Evolutionary conservation across 257 asterid genomes (phyloP), one percentile per base, ranked within the genome.

Genomic region (Solanum chiquidenum): DNA sequence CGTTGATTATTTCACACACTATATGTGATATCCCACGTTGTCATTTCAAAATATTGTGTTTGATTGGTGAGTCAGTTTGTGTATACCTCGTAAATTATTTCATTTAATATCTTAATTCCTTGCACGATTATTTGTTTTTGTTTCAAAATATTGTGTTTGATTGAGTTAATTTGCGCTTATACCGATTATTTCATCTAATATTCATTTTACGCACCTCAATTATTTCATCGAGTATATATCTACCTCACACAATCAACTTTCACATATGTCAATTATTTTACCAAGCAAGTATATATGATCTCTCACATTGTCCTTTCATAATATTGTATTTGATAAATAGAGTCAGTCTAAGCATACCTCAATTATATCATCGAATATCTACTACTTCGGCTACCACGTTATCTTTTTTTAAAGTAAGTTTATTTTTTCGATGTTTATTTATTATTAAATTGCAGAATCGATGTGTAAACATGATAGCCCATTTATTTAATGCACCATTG

Each of bases 381-480:
- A 16, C 74, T 12, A 69, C 23, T 16, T 69, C 0, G 4, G 0
- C 34, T 11, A 9, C 23, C 21, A 69, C 20, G 0, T 13, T 29
- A 13, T 29, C 34, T 25, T 66, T 66, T 25, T 11, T 64, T 9
- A 60, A 60, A 60, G 69, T 25, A 64, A 66, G 12, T 25, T 66
- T 2, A 6, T 55, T 55, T 64, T 64, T 62, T 62, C 0, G 2
- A 10, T 25, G 0, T 14, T 13, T 29, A 29, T 29, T 31, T 8
- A 37, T 55, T 55, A 55, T 55, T 18, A 55, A 18, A 55, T 12
- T n/a, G 37, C 86, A 86, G 90, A 86, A 88, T 66, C 89, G 88
- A 71, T 88, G 90, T 21, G 90, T 86, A 16, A 88, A 88, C 90
- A 88, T 88, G 60, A 88, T 88, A 25, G 88, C 90, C 5, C 85